phyloP scores from a whole-genome alignment of 2,329 filamentous ascomycete species.

The Lachnellula occidentalis region DNA sequence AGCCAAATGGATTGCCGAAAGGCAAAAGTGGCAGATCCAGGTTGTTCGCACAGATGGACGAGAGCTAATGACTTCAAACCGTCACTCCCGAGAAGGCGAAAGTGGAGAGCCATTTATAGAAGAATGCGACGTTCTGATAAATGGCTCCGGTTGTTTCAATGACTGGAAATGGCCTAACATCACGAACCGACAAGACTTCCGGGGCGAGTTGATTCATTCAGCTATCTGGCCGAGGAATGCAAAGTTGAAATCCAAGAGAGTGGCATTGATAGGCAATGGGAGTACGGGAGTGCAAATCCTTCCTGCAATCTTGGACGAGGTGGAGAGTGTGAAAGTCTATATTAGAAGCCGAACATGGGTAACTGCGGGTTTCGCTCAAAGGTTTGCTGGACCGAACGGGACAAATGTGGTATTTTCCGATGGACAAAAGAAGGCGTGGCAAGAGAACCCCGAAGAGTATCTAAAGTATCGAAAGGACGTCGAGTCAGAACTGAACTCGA shows the following conservation, averaged over 20 bases:
- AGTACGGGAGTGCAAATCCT: constrained; percentile 48
- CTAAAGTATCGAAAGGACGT: constrained; percentile 38
- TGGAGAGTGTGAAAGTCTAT: constrained; percentile 25
- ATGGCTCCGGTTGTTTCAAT: constrained; percentile 61
- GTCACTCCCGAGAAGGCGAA: constrained; percentile 22
- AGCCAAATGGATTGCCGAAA: constrained; percentile 47
- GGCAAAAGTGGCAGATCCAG: constrained; percentile 45
- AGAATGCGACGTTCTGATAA: constrained; percentile 54
- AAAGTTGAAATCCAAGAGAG: constrained; percentile 40
- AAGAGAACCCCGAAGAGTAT: constrained; percentile 33
- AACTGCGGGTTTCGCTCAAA: constrained; percentile 44
- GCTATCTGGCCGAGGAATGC: no score
- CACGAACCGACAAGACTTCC: constrained; percentile 35
- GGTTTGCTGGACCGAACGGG: constrained; percentile 15
- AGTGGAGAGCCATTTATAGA: constrained; percentile 36
- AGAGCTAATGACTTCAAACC: no score
- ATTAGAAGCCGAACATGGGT: constrained; percentile 58
- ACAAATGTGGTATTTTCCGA: constrained; percentile 29
- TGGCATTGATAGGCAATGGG: constrained; percentile 47
- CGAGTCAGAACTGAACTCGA: constrained; percentile 22
- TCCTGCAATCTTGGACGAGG: constrained; percentile 33
- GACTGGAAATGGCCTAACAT: constrained; percentile 58
- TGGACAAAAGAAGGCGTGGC: constrained; percentile 35
- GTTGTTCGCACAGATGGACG: constrained; percentile 16
- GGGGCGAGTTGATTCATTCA: no score